Base-by-base conservation (phyloP, 371 early-diverging fungal genomes). In the Mucor plumbeus region DNA sequence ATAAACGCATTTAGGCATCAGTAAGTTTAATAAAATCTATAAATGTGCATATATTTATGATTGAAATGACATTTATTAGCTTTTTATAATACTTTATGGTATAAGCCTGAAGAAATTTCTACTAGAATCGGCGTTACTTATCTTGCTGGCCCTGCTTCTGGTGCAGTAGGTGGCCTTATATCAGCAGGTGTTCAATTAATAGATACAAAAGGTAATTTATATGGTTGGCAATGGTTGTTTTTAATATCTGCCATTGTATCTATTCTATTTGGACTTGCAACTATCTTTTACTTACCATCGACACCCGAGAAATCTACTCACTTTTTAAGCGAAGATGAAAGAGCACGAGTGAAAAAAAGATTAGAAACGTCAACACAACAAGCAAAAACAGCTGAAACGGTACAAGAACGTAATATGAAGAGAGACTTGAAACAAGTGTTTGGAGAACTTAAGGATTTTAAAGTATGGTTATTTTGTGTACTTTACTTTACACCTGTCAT, bases 141-240 rank as follows among this genome's bases (percentile, higher is more conserved):
- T 55, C 62, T 82, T 26, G 83, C 83, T 40, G 83, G 78, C 19
- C 83, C 83, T 61, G 71, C 73, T 4, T 80, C 83, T 15, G 82
- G 84, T 55, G 84, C 81, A 0, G 71, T 83, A 61, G 84, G 84
- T 50, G 84, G 84, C 34, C 53, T 83, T 9, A 83, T 83, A 8
- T 83, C 84, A 10, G 81, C 81, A 21, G 81, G 64, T 4, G 64
- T 81, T 9, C 84, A 83, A 53, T 47, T 79, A 10, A 83, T 83
- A 39, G 84, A 83, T 59, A 79, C 78, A 1, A 39, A 54, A 1
- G 81, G 79, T n/a, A 61, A 63, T 38, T 64, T 83, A 17, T 83
- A 81, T 43, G 84, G 84, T 1, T 83, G 79, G 79, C 84, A 83
- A 70, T 83, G 81, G 78, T 64, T 82, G 8, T 82, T 82, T 63